phyloP scores from a whole-genome alignment of 2,329 filamentous ascomycete species.

The Penicillium sp. region DNA sequence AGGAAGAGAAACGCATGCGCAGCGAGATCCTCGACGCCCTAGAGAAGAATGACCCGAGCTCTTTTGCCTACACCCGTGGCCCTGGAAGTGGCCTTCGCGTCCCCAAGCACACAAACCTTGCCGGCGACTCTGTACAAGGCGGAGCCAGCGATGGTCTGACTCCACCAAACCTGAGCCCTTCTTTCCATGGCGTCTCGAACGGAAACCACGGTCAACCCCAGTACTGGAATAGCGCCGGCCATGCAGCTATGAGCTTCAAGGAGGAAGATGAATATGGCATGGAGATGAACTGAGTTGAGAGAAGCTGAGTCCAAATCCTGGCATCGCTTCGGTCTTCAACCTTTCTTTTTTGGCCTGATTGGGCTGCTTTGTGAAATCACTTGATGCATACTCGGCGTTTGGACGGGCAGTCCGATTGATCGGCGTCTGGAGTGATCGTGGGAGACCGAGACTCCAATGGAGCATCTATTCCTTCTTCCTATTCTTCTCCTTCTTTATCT shows the following conservation, averaged over 20 bases:
- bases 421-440: conserved; percentile 23
- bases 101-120: conserved; percentile 88
- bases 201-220: conserved; percentile 54
- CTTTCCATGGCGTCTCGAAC: conserved; percentile 63
- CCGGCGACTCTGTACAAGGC: conserved; percentile 72
- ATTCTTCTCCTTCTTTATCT: conserved; percentile 15
- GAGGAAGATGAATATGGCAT: conserved; percentile 94
- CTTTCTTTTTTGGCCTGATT: not conserved
- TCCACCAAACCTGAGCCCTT: conserved; percentile 69
- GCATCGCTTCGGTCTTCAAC: not conserved
- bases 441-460: not conserved
- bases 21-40: conserved; percentile 88
- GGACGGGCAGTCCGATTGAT: conserved; percentile 18
- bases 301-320: not conserved
- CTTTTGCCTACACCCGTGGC: conserved; percentile 83
- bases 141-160: conserved; percentile 52
- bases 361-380: conserved; percentile 21
- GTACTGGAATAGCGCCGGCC: conserved; percentile 56
- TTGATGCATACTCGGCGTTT: conserved; percentile 38
- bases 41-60: conserved; percentile 73
- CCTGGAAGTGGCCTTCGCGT: conserved; percentile 86
- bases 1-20: conserved; percentile 95
- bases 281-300: conserved; percentile 58
- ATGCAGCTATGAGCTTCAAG: conserved; percentile 75
- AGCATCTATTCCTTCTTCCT: conserved; percentile 1